Base-by-base conservation (phyloP, 2,329 filamentous ascomycete genomes). In the Ramularia collo-cygni region DNA sequence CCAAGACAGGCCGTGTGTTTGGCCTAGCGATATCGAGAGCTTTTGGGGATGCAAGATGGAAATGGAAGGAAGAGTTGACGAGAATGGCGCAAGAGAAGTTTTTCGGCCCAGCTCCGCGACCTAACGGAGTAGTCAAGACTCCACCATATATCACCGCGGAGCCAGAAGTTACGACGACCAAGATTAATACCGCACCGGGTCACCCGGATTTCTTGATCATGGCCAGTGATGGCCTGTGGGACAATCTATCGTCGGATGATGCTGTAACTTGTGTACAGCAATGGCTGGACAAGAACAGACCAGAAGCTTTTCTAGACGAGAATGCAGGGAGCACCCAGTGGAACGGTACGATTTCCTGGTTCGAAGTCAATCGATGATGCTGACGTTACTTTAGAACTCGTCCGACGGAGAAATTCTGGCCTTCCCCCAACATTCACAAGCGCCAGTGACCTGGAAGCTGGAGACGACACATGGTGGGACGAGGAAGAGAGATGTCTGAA, bases 31-130 rank as follows among this genome's bases (percentile, higher is more conserved):
- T 83, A 1, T 77, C 79, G 1, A 70, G 81, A 4, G 80, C 77
- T 0, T 85, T 86, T 54, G 82, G 82, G 12, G 81, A 85, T 55
- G 69, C 73, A 36, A 69, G 74, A 42, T 83, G 77, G 77, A 85
- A 85, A 57, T 84, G 79, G 77, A 57, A 73, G 3, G 54, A 70
- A 10, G 65, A 71, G 2, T 59, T 75, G 4, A 65, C 73, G 42
- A 56, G 63, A 24, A 57, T 65, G 2, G 61, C 70, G 13, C 64
- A 68, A 46, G 53, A 58, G 41, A 66, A 67, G 36, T 77, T 68
- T 60, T 75, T 66, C 55, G 74, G 71, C 32, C 68, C 69, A n/a
- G 31, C 43, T 2, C 67, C 67, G 0, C 61, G 68, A 1, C 70
- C 74, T 2, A 61, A 66, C 10, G 58, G 51, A 12, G 59, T 48